phyloP scores from a whole-genome alignment of 345 rosid genomes.

The Durio zibethinus region DNA sequence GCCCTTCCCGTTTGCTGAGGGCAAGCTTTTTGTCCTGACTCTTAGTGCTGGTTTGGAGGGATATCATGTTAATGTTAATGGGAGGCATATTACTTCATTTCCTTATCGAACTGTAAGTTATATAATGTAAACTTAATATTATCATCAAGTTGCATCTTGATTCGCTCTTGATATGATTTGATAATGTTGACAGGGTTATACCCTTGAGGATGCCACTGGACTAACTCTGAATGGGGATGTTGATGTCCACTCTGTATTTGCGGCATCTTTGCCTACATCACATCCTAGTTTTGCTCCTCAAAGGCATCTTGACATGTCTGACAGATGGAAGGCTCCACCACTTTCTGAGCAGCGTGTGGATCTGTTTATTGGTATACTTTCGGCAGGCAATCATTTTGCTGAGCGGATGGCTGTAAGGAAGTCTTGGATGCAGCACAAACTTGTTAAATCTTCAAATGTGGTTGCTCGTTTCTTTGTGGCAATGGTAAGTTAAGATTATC shows the following conservation, averaged over 20 bases:
- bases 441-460: slow-evolving; percentile 70
- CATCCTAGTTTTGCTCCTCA: slow-evolving; percentile 88
- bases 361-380: slow-evolving; percentile 81
- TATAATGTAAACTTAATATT: neutral
- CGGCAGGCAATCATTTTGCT: slow-evolving; percentile 88
- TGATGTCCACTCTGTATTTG: slow-evolving; percentile 72
- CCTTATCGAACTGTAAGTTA: slow-evolving; percentile 90
- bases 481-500: slow-evolving; percentile 43
- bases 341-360: slow-evolving; percentile 57
- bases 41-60: slow-evolving; percentile 93
- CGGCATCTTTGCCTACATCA: slow-evolving; percentile 74
- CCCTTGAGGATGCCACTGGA: slow-evolving; percentile 96
- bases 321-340: slow-evolving; percentile 78
- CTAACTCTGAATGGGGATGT: slow-evolving; percentile 72
- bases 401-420: slow-evolving; percentile 96
- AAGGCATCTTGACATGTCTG: slow-evolving; percentile 70
- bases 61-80: slow-evolving; percentile 78
- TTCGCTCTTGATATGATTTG: slow-evolving; percentile 17
- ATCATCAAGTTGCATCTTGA: slow-evolving; percentile 6
- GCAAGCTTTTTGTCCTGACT: slow-evolving; percentile 76
- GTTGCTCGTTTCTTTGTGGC: slow-evolving; percentile 96
- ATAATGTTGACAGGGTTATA: slow-evolving; percentile 57
- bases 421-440: slow-evolving; percentile 89
- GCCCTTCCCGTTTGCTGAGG: slow-evolving; percentile 82
- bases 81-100: slow-evolving; percentile 85